A percentile compares a stretch with the other conserved stretches of the same genome.
Evolutionary conservation across 2,329 filamentous ascomycete genomes (phyloP).

Genomic region (Sporothrix brasiliensis): DNA sequence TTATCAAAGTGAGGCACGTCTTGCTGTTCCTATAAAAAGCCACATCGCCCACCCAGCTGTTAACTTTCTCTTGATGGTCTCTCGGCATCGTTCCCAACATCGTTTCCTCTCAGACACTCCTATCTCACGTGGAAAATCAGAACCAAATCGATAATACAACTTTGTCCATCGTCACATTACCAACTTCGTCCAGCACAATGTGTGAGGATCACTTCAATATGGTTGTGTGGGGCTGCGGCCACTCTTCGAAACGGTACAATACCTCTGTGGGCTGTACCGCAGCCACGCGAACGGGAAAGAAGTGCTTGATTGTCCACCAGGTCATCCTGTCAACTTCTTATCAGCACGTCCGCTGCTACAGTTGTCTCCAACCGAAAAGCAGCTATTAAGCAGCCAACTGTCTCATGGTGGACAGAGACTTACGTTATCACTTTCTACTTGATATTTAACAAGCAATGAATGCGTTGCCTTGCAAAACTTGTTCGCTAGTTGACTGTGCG

Average conservation of each 20-base stretch:
- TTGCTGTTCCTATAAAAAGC: no score
- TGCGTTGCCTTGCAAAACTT: no score
- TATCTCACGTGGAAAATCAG: neutral
- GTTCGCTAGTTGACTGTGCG: no score
- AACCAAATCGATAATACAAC: neutral
- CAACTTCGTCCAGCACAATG: neutral
- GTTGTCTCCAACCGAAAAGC: neutral
- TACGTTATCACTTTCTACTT: no score
- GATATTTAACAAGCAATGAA: no score
- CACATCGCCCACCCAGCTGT: no score
- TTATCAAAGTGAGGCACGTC: no score
- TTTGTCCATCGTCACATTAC: neutral
- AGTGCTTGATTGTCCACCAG: neutral
- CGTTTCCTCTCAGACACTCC: neutral
- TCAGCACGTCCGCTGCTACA: neutral
- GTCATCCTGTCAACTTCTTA: neutral
- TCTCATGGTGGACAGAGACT: no score
- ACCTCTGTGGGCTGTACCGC: neutral
- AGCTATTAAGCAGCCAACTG: neutral
- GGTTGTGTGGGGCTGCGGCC: neutral
- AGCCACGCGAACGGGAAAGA: neutral
- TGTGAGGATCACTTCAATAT: neutral
- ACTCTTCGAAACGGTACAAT: neutral
- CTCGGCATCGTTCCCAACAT: neutral
- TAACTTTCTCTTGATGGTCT: no score